Conservation (phyloP, 1,284 basidiomycete genomes). For the Trichosporon sp. region DNA sequence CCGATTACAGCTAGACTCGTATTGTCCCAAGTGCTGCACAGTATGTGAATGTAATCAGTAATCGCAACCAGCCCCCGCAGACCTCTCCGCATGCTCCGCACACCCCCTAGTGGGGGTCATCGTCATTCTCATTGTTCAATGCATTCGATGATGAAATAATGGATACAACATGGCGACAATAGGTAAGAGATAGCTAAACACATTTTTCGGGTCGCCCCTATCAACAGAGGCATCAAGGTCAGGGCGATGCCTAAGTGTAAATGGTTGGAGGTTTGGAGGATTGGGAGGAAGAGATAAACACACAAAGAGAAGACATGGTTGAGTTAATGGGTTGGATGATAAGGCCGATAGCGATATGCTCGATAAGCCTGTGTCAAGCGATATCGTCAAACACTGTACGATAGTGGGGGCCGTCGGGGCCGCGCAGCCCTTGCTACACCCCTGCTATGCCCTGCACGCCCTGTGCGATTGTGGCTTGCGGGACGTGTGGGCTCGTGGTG, state of each 20-base stretch:
- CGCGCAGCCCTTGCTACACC: no score
- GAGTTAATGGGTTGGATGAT: neutral
- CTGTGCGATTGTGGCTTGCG: no score
- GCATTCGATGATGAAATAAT: slow-evolving; percentile 6
- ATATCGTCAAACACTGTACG: neutral
- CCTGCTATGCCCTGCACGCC: no score
- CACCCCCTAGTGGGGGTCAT: no score
- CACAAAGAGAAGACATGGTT: neutral
- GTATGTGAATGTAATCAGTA: no score
- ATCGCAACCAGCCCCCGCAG: no score
- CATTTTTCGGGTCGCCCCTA: neutral
- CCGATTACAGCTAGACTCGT: no score
- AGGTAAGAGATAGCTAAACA: neutral
- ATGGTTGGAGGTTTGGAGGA: neutral
- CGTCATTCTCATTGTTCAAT: slow-evolving; percentile 8
- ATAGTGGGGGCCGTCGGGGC: slow-evolving; percentile 1
- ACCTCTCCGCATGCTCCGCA: no score
- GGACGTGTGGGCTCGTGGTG: no score
- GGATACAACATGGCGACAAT: slow-evolving; percentile 7
- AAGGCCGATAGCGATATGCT: neutral
- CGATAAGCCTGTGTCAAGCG: neutral
- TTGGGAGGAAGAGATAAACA: neutral
- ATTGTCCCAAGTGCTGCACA: no score
- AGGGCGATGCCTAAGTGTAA: neutral
- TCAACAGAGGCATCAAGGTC: no score